Conservation (phyloP, 345 rosid genomes). For the Syzygium aromaticum region DNA sequence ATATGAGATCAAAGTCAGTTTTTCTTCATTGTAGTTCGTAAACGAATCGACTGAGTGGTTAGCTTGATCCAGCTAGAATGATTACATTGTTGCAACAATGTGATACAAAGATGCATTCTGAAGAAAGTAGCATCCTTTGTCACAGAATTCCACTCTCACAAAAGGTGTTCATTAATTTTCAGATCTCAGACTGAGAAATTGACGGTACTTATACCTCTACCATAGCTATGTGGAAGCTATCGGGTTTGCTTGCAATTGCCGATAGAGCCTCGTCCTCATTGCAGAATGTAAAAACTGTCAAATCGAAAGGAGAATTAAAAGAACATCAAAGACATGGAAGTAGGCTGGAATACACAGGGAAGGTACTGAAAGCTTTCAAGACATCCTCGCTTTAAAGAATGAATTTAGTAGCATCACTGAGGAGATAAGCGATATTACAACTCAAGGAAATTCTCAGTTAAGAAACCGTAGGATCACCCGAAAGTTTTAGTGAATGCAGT, state of each 20-base stretch:
- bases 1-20: neutral
- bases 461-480: neutral
- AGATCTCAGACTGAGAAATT: neutral
- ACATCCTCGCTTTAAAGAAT: neutral
- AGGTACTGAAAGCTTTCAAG: neutral
- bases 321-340: neutral
- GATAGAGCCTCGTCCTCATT: conserved; percentile 70
- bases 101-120: neutral
- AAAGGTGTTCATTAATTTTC: neutral
- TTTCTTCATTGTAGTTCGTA: neutral
- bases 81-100: neutral
- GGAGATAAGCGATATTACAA: neutral
- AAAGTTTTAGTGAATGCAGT: neutral
- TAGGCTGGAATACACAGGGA: neutral
- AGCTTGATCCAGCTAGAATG: neutral
- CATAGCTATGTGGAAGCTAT: conserved; percentile 78
- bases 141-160: neutral
- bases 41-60: neutral
- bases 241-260: conserved; percentile 45
- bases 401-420: neutral
- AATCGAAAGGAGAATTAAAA: conserved; percentile 1
- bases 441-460: neutral
- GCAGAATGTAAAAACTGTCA: conserved; percentile 63
- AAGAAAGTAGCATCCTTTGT: neutral
- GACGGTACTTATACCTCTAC: conserved; percentile 46